Percentiles rank a stretch among this genome's conserved stretches.
Conservation (phyloP, 2,329 filamentous ascomycete genomes). For the Davidsoniella virescens region DNA sequence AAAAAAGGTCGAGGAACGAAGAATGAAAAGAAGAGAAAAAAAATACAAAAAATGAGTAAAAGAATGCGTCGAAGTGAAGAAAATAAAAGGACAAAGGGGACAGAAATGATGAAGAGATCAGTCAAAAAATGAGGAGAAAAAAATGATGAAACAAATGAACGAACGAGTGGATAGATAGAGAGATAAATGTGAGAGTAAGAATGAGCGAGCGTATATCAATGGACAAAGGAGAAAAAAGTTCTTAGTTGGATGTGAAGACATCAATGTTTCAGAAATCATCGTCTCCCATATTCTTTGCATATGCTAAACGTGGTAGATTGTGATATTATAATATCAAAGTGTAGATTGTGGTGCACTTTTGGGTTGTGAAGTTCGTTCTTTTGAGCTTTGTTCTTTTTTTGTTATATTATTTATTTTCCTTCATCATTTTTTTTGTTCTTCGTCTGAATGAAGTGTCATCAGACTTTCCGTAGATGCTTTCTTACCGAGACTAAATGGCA, state of each 20-base stretch:
- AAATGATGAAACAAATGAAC: background rate
- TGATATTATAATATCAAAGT: too few species aligned
- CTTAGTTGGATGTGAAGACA: too few species aligned
- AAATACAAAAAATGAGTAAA: background rate
- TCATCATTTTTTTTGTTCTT: constrained; percentile 15
- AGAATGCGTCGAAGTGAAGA: background rate
- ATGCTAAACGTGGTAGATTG: too few species aligned
- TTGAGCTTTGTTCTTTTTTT: constrained; percentile 11
- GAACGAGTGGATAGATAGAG: background rate
- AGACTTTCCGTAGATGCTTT: constrained; percentile 54
- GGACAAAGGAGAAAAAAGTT: too few species aligned
- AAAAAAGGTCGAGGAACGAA: too few species aligned
- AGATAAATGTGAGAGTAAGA: background rate
- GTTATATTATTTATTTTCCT: constrained; percentile 2
- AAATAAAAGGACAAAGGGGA: background rate
- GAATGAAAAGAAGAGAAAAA: background rate
- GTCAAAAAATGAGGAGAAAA: background rate
- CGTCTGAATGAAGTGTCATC: constrained; percentile 41
- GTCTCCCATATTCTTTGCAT: too few species aligned
- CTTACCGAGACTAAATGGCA: constrained; percentile 54
- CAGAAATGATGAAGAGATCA: background rate
- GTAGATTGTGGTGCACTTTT: too few species aligned
- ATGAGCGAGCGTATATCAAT: background rate
- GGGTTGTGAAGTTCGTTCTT: too few species aligned
- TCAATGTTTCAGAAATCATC: too few species aligned